These are phyloP conservation scores for Peronospora belbahrii DNA, from an alignment of 352 stramenopile genomes.

Conservation along the genomic window DNA sequence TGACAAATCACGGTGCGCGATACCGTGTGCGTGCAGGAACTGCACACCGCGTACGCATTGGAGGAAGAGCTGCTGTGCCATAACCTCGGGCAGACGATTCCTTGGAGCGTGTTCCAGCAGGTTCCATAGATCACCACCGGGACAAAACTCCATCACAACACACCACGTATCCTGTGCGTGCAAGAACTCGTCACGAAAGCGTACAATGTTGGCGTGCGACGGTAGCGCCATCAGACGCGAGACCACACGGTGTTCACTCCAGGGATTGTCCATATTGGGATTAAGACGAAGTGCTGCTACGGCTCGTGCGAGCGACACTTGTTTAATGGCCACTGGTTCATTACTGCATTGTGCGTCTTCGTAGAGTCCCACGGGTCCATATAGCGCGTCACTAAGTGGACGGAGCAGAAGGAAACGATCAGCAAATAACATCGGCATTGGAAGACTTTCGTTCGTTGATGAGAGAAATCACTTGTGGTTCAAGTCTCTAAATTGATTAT, in stretches of 20 bases:
- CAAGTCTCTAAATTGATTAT: neutral
- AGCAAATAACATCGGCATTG: neutral
- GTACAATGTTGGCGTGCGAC: conserved; percentile 38
- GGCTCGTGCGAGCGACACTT: conserved; percentile 28
- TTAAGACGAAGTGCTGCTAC: conserved; percentile 17
- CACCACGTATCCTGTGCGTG: conserved; percentile 33
- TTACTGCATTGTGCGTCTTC: conserved; percentile 21
- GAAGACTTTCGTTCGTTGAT: too few species aligned
- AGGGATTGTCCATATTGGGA: conserved; percentile 40
- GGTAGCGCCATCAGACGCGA: conserved; percentile 18
- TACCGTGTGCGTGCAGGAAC: conserved; percentile 31
- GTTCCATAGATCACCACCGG: conserved; percentile 36
- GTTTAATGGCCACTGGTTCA: conserved; percentile 43
- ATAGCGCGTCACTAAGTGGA: conserved; percentile 27
- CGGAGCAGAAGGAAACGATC: conserved; percentile 7
- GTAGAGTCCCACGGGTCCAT: conserved; percentile 38
- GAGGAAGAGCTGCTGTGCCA: conserved; percentile 21
- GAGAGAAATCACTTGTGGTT: neutral
- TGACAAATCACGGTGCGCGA: conserved; percentile 46
- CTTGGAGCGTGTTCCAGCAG: conserved; percentile 20
- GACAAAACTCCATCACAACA: conserved; percentile 50
- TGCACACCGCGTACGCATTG: conserved; percentile 29
- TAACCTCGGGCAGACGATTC: conserved; percentile 15
- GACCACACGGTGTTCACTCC: conserved; percentile 26
- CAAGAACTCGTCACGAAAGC: conserved; percentile 33